Evolutionary conservation across 495 filamentous ascomycete species (phyloP), one percentile per base, ranked within the genome.

Genomic region (Cercophora samala): DNA sequence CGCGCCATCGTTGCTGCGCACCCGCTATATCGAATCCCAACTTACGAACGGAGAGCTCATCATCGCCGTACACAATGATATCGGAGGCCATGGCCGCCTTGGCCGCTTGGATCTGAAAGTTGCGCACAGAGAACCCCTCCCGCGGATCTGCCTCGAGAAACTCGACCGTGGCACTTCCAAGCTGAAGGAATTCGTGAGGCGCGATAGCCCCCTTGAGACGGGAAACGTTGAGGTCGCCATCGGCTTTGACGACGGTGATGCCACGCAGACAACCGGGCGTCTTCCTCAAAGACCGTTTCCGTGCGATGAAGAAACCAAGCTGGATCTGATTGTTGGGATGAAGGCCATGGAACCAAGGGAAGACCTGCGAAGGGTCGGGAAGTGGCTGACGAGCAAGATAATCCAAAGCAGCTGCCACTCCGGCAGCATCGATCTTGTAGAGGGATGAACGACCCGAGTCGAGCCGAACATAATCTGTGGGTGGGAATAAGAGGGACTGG

Each of bases 271-370:
- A 95, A 66, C 81, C 84, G 0, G 93, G 93, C n/a, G 89, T 87
- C 71, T 86, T 88, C 60, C 91, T 84, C 66, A 90, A 80, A 1
- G 87, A 80, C 61, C 89, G 90, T 67, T 88, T 89, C 59, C 92
- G 87, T 19, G 89, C 86, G 64, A 87, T 86, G 77, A 99, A 97
- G 80, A 97, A 97, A 18, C 89, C 87, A 65, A 93, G 82, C 73
- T 99, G 95, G 63, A 97, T 83, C 55, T 91, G 88, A 72, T 98
- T 99, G 63, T 88, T 86, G 3, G 90, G 88, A 70, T 98, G 94
- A n/a, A 98, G 79, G 22, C 95, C 95, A 80, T 99, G 95, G 9
- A 97, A 83, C 95, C 95, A 99, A n/a, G 95, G 95, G 72, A 97
- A 99, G 70, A 97, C 89, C 67, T 87, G 84, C 11, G 86, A 82